Percentiles rank a stretch among this genome's conserved stretches.
These are phyloP conservation scores for Ceratocystis alfenasii DNA, from an alignment of 2,329 filamentous ascomycete species.

Conservation along the genomic window DNA sequence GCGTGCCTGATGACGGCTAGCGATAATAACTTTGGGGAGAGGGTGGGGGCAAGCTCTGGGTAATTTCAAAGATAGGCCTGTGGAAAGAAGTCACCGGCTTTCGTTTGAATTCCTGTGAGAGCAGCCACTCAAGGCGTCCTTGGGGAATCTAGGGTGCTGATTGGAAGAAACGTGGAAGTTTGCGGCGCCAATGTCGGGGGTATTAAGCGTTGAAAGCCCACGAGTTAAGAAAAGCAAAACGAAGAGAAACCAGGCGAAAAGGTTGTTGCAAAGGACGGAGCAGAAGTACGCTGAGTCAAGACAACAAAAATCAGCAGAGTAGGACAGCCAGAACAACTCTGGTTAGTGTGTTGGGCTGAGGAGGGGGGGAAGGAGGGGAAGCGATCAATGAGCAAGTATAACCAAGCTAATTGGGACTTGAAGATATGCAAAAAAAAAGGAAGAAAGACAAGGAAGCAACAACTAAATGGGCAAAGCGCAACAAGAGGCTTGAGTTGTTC, in stretches of 20 bases:
- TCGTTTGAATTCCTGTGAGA: constrained; percentile 15
- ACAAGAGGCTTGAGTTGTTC: neutral
- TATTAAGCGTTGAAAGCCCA: neutral
- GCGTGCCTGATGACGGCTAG: neutral
- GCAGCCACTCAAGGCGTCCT: constrained; percentile 22
- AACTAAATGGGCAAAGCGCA: neutral
- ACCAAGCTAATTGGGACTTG: neutral
- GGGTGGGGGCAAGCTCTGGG: neutral
- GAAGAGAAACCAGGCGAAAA: neutral
- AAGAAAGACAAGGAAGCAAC: neutral
- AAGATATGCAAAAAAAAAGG: neutral
- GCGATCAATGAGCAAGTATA: neutral
- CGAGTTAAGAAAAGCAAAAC: neutral
- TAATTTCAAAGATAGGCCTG: neutral
- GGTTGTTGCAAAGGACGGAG: neutral
- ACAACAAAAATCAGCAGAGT: neutral
- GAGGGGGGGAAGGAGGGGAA: neutral
- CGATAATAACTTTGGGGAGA: neutral
- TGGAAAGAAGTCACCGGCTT: neutral
- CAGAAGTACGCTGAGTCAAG: neutral
- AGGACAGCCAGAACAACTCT: neutral
- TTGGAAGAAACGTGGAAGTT: neutral
- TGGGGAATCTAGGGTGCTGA: constrained; percentile 6
- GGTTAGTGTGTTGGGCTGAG: neutral
- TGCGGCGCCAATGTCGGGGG: neutral